Evolutionary conservation across 139 green algal genomes (phyloP), one percentile per base, ranked within the genome.

Genomic region (Coelastrella sp.): DNA sequence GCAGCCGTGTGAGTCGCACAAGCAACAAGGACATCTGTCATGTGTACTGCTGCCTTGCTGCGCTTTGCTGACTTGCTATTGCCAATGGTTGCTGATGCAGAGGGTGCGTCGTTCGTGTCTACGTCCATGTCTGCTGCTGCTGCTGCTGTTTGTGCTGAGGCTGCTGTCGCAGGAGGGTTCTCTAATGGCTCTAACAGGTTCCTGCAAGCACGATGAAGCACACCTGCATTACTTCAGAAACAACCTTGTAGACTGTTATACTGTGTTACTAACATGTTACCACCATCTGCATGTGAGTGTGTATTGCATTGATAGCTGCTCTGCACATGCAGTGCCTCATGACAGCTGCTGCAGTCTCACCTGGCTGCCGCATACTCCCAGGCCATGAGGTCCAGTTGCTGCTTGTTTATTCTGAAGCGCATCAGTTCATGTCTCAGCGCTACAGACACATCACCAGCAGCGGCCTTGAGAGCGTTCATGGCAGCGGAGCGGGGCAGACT

Each of bases 301-400:
- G 1, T 5, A 5, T 49, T 49, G 35, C 63, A 70, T 14, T 4
- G 15, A 70, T 6, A 70, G 63, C 63, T 70, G 63, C 63, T 14
- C 12, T 70, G 63, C 15, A 70, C 15, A 70, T 15, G 63, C 63
- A 14, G 15, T 14, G 35, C 3, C 35, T 3, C 35, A 49, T 24
- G 17, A 6, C 35, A 49, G 79, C 79, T 56, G 80, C 80, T 65
- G 8, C 9, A 19, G 7, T 49, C 81, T 65, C 35, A 91, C 90
- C 87, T 90, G 68, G 81, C 76, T 7, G 66, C 49, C 0, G 92
- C 92, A 83, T 94, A 94, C 78, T 93, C 91, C 87, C 73, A 84
- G 4, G 88, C 84, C 5, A 94, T 80, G 0, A 72, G 22, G 24
- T 91, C 88, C 65, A 91, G 4, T 70, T 82, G 61, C 20, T 72